These are phyloP conservation scores for Chenopodium suecicum DNA, from an alignment of 148 eudicot species.

Conservation along the genomic window DNA sequence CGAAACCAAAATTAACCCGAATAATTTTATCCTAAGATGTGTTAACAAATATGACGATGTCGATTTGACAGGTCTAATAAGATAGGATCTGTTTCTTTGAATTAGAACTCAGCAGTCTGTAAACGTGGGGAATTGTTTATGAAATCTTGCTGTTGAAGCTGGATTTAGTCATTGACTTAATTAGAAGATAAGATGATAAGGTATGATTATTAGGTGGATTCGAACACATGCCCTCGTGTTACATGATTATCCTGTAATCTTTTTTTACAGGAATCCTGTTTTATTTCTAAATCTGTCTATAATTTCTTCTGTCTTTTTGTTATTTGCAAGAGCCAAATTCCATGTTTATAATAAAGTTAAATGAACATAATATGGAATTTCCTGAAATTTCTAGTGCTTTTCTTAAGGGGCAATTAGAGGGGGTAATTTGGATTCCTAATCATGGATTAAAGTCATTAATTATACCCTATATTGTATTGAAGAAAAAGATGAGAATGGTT, in stretches of 20 bases:
- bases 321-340: conserved; percentile 22
- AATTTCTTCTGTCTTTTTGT: conserved; percentile 10
- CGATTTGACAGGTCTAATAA: background rate
- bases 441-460: too few relatives aligned
- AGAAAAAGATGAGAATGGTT: background rate
- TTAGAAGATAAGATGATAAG: background rate
- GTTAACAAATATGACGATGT: background rate
- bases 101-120: background rate
- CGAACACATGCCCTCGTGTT: background rate
- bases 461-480: background rate
- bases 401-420: background rate
- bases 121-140: background rate
- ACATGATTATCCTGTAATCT: background rate
- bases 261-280: conserved; percentile 2
- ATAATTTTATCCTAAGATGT: background rate
- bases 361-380: background rate
- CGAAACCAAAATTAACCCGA: background rate
- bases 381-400: background rate
- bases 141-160: background rate
- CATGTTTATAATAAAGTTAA: background rate
- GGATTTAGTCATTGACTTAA: background rate
- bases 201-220: background rate
- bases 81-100: background rate
- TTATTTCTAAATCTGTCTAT: background rate
- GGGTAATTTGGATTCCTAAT: too few relatives aligned